phyloP scores from a whole-genome alignment of 805 yeast species.

The Nakazawaea laoshanensis region DNA sequence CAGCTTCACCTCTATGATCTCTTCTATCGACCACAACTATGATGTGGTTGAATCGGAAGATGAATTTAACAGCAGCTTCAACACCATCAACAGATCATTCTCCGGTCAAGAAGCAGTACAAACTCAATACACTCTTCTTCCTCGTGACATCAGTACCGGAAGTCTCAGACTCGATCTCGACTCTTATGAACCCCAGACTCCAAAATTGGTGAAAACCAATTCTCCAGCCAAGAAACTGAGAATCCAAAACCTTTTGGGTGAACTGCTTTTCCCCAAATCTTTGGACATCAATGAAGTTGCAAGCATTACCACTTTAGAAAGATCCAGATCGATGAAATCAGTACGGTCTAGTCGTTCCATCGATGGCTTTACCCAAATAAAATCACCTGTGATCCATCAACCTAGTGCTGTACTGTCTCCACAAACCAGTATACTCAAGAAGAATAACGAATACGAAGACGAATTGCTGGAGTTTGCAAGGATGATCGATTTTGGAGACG shows the following conservation, averaged over 20 bases:
- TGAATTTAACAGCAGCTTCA: slow-evolving; percentile 9
- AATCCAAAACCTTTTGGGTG: slow-evolving; percentile 31
- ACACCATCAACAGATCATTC: slow-evolving; percentile 6
- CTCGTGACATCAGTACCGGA: slow-evolving; percentile 10
- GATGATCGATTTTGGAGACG: slow-evolving; percentile 37
- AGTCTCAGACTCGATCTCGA: slow-evolving; percentile 9
- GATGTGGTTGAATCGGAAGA: slow-evolving; percentile 5
- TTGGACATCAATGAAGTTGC: slow-evolving; percentile 62
- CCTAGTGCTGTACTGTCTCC: slow-evolving; percentile 17
- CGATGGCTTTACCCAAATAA: slow-evolving; percentile 41
- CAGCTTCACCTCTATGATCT: slow-evolving; percentile 8
- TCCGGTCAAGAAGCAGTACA: background rate
- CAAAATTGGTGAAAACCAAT: slow-evolving; percentile 5
- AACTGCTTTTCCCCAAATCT: slow-evolving; percentile 64
- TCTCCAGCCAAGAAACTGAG: slow-evolving; percentile 11
- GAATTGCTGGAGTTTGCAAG: slow-evolving; percentile 37
- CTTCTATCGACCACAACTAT: slow-evolving; percentile 10
- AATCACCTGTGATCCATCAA: slow-evolving; percentile 15
- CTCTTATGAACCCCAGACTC: too few species aligned
- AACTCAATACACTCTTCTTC: background rate
- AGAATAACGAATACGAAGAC: slow-evolving; percentile 25
- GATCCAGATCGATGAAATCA: slow-evolving; percentile 53
- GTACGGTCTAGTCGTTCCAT: slow-evolving; percentile 18
- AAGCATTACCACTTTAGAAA: slow-evolving; percentile 63
- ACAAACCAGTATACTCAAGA: slow-evolving; percentile 26